phyloP scores from a whole-genome alignment of 148 eudicot species.

The Dianthus caryophyllus region DNA sequence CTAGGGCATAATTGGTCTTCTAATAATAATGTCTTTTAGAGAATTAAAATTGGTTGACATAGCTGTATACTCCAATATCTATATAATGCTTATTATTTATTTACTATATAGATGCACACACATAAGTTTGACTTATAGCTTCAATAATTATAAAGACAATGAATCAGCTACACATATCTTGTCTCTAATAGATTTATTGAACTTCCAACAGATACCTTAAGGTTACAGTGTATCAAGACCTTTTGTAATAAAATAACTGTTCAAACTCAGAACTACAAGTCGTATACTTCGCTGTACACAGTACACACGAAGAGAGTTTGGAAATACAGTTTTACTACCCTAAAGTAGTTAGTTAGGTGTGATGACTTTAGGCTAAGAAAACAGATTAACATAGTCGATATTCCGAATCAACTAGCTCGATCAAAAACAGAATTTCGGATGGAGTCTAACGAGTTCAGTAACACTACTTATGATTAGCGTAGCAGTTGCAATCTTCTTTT shows the following conservation, averaged over 20 bases:
- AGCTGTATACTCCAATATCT: slow-evolving; percentile 13
- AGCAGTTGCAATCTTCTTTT: background rate
- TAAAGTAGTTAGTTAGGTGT: no score
- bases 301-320: background rate
- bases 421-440: background rate
- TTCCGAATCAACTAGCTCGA: background rate
- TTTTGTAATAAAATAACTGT: background rate
- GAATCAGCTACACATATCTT: slow-evolving; percentile 14
- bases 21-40: slow-evolving; percentile 19
- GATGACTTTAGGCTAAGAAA: no score
- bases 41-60: slow-evolving; percentile 23
- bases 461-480: background rate
- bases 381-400: background rate
- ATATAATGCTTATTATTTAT: slow-evolving; percentile 3
- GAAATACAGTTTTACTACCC: background rate
- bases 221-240: slow-evolving; percentile 23
- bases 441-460: background rate
- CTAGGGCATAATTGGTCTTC: slow-evolving; percentile 18
- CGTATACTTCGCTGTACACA: background rate
- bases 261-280: background rate
- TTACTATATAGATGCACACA: background rate
- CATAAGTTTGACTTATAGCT: slow-evolving; percentile 18
- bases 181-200: slow-evolving; percentile 14
- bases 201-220: slow-evolving; percentile 18
- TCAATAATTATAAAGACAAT: slow-evolving; percentile 20